A percentile compares a stretch with the other conserved stretches of the same genome.
Evolutionary conservation across 2,329 filamentous ascomycete genomes (phyloP).

Genomic region (Cladosporium sp.): DNA sequence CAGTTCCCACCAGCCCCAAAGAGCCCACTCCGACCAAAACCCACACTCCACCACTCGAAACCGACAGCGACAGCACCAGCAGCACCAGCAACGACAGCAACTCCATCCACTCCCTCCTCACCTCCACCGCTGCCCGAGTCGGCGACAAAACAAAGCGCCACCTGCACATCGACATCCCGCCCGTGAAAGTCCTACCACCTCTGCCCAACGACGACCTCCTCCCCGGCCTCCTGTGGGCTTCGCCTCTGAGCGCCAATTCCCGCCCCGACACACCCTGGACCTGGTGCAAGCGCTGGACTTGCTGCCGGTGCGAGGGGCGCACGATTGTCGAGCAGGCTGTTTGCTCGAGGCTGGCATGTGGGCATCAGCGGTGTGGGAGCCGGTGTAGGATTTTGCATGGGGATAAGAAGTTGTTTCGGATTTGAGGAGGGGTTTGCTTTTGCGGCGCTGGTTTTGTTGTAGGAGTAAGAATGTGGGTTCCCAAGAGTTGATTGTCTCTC

Average conservation of each 20-base stretch:
- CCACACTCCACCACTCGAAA: neutral
- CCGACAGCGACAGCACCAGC: neutral
- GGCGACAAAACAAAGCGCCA: neutral
- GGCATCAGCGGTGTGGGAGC: slow-evolving; percentile 22
- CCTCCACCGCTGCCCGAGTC: neutral
- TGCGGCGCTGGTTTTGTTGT: too few species aligned
- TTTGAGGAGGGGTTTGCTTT: neutral
- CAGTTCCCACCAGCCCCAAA: neutral
- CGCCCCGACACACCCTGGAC: slow-evolving; percentile 19
- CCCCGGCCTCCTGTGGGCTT: slow-evolving; percentile 3
- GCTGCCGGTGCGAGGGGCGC: slow-evolving; percentile 22
- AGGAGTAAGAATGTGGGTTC: too few species aligned
- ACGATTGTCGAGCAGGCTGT: slow-evolving; percentile 28
- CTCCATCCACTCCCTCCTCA: slow-evolving; percentile 34
- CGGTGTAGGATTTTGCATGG: neutral
- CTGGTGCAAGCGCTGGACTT: slow-evolving; percentile 25
- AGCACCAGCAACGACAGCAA: neutral
- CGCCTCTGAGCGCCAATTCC: slow-evolving; percentile 1
- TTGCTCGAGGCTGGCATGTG: slow-evolving; percentile 24
- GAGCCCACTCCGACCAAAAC: neutral
- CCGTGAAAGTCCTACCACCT: slow-evolving; percentile 3
- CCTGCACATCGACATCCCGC: neutral
- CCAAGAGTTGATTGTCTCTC: too few species aligned
- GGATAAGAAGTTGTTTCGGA: neutral
- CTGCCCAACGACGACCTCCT: neutral